Percentiles rank a stretch among this genome's conserved stretches.
Conservation (phyloP, 1,139 yeast genomes). For the Entelexis paramagnoliae region DNA sequence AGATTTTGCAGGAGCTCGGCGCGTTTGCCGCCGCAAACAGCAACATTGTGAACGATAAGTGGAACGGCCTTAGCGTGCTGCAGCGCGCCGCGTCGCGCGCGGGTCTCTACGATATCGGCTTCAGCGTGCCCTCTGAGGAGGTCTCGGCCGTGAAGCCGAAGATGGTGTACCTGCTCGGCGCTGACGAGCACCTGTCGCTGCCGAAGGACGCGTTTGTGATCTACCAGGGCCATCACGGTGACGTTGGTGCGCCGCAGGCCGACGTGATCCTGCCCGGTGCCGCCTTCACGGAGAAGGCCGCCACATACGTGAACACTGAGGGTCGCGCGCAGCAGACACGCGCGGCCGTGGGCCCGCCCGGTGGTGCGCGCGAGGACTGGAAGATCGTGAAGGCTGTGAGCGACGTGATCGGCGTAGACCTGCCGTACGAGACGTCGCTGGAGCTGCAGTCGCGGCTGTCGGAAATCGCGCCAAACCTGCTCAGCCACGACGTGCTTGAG, state of each 20-base stretch:
- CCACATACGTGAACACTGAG: slow-evolving; percentile 84
- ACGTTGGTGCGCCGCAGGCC: slow-evolving; percentile 77
- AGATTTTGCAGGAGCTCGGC: slow-evolving; percentile 53
- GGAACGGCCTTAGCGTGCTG: slow-evolving; percentile 75
- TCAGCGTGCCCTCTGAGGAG: slow-evolving; percentile 45
- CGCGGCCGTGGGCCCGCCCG: slow-evolving; percentile 87
- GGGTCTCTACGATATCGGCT: slow-evolving; percentile 81
- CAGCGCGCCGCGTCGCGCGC: slow-evolving; percentile 83
- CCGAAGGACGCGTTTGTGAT: slow-evolving; percentile 78
- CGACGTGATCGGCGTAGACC: slow-evolving; percentile 59
- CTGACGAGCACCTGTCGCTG: slow-evolving; percentile 63
- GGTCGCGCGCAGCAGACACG: slow-evolving; percentile 80
- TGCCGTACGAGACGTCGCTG: slow-evolving; percentile 69
- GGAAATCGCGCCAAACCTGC: slow-evolving; percentile 72
- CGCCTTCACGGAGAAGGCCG: slow-evolving; percentile 81
- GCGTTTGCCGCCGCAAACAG: slow-evolving; percentile 49
- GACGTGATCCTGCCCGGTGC: slow-evolving; percentile 82
- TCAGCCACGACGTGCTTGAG: slow-evolving; percentile 68
- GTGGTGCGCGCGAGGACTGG: slow-evolving; percentile 90
- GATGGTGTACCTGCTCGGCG: slow-evolving; percentile 70
- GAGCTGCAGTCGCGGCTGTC: slow-evolving; percentile 62
- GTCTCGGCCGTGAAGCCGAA: slow-evolving; percentile 52
- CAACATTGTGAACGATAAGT: slow-evolving; percentile 58
- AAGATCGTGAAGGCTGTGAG: slow-evolving; percentile 74
- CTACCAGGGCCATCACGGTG: slow-evolving; percentile 92